Conservation (phyloP, 1,139 yeast genomes). For the Pichia sp. region DNA sequence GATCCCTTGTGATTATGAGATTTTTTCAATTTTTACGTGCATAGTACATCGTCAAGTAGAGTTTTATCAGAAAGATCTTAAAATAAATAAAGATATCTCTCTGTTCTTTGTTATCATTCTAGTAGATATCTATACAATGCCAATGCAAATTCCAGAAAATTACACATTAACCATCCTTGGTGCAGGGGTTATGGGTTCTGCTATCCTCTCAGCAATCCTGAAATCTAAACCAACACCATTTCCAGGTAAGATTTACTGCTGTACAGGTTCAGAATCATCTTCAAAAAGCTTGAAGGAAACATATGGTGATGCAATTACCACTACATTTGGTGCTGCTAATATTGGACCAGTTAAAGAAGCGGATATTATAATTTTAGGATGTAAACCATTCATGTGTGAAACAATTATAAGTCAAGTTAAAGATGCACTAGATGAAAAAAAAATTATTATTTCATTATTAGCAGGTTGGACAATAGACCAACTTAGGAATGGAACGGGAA, state of each 20-base stretch:
- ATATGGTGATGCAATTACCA: slow-evolving; percentile 43
- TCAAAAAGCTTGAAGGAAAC: slow-evolving; percentile 39
- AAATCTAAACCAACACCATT: slow-evolving; percentile 42
- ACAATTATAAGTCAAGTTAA: slow-evolving; percentile 38
- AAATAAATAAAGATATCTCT: too few relatives aligned
- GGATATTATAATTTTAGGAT: slow-evolving; percentile 70
- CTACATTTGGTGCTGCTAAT: slow-evolving; percentile 49
- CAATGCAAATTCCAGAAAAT: slow-evolving; percentile 13
- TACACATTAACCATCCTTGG: slow-evolving; percentile 65
- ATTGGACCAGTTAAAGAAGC: slow-evolving; percentile 54
- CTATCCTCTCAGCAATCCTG: slow-evolving; percentile 78
- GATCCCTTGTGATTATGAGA: too few relatives aligned
- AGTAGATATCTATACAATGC: too few relatives aligned
- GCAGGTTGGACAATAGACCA: slow-evolving; percentile 89
- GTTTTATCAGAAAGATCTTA: too few relatives aligned
- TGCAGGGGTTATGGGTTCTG: slow-evolving; percentile 95
- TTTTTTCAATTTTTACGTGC: too few relatives aligned
- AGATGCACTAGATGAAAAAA: slow-evolving; percentile 35
- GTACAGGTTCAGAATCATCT: slow-evolving; percentile 57
- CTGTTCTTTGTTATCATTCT: too few relatives aligned
- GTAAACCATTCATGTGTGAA: slow-evolving; percentile 77
- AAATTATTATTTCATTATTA: slow-evolving; percentile 71
- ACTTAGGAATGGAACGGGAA: slow-evolving; percentile 44
- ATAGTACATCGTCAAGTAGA: too few relatives aligned
- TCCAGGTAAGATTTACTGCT: slow-evolving; percentile 69